Conservation (phyloP, 352 stramenopile species). For the Pythium insidiosum region DNA sequence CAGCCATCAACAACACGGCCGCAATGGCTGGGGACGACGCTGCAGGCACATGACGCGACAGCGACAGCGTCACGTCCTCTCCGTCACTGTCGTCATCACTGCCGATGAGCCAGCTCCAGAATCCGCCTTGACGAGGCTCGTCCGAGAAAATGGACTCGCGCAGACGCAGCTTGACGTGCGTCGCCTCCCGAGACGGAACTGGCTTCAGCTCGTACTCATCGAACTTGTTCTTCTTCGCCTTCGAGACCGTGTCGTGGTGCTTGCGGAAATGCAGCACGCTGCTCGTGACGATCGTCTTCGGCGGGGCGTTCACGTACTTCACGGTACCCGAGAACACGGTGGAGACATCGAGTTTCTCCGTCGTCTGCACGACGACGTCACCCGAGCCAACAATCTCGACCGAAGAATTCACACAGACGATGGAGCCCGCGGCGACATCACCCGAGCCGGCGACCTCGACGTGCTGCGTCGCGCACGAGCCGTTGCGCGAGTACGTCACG, state of each 20-base stretch:
- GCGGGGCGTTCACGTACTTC: constrained; percentile 24
- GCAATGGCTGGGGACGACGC: too few species aligned
- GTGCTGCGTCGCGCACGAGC: constrained; percentile 16
- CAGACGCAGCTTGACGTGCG: constrained; percentile 4
- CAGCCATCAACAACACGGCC: too few species aligned
- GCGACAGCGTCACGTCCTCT: too few species aligned
- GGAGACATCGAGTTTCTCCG: constrained; percentile 19
- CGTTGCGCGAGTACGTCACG: constrained; percentile 26
- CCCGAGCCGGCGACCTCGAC: constrained; percentile 25
- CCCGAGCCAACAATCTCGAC: constrained; percentile 34
- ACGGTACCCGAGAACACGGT: constrained; percentile 24
- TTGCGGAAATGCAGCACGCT: constrained; percentile 4
- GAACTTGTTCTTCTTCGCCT: constrained; percentile 7
- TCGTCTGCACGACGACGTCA: constrained; percentile 31
- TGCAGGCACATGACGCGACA: too few species aligned
- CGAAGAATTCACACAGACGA: constrained; percentile 27
- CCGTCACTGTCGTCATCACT: too few species aligned
- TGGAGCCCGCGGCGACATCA: constrained; percentile 25
- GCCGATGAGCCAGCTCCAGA: too few species aligned
- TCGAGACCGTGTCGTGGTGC: constrained; percentile 1
- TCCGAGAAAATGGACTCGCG: constrained; percentile 4
- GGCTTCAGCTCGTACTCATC: constrained; percentile 1
- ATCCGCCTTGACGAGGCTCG: constrained; percentile 7
- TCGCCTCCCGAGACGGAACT: neutral
- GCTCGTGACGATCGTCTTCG: constrained; percentile 16